Evolutionary conservation across 768 basidiomycete genomes (phyloP).

Genomic region (Mrakia blollopis): DNA sequence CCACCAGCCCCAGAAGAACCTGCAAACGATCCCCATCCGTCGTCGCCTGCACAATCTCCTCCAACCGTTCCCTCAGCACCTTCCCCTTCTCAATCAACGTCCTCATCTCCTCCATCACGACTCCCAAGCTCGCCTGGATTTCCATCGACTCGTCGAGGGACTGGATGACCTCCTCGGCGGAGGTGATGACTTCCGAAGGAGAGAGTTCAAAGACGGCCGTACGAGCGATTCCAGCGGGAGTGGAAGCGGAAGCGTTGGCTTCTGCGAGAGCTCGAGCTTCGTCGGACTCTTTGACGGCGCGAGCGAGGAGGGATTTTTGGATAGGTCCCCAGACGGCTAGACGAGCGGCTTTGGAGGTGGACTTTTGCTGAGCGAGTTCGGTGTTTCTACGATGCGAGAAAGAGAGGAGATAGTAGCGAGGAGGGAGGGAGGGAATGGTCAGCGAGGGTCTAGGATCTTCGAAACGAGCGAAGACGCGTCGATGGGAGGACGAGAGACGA

Average conservation of each 20-base stretch:
- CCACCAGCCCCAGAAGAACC: slow-evolving; percentile 66
- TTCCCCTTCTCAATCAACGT: slow-evolving; percentile 41
- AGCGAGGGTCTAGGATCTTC: neutral
- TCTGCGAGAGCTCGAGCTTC: slow-evolving; percentile 40
- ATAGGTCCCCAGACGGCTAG: slow-evolving; percentile 50
- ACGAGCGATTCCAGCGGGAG: slow-evolving; percentile 40
- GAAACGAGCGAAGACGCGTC: neutral
- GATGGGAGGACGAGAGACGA: neutral
- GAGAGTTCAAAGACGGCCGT: slow-evolving; percentile 41
- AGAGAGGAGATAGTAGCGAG: neutral
- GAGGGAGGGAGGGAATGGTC: neutral
- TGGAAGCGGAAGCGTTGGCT: slow-evolving; percentile 36
- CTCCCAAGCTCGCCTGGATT: slow-evolving; percentile 19
- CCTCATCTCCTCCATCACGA: slow-evolving; percentile 34
- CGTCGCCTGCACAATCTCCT: slow-evolving; percentile 48
- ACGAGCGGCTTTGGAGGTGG: slow-evolving; percentile 53
- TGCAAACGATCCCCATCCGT: slow-evolving; percentile 49
- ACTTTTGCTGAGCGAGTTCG: slow-evolving; percentile 57
- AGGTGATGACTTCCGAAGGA: slow-evolving; percentile 39
- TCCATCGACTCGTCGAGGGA: slow-evolving; percentile 29
- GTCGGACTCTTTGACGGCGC: slow-evolving; percentile 45
- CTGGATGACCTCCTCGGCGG: slow-evolving; percentile 37
- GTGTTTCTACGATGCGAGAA: slow-evolving; percentile 58
- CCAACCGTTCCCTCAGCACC: slow-evolving; percentile 54
- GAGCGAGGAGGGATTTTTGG: slow-evolving; percentile 37